phyloP scores from a whole-genome alignment of 2,329 filamentous ascomycete genomes.

The Sporothrix humicola region DNA sequence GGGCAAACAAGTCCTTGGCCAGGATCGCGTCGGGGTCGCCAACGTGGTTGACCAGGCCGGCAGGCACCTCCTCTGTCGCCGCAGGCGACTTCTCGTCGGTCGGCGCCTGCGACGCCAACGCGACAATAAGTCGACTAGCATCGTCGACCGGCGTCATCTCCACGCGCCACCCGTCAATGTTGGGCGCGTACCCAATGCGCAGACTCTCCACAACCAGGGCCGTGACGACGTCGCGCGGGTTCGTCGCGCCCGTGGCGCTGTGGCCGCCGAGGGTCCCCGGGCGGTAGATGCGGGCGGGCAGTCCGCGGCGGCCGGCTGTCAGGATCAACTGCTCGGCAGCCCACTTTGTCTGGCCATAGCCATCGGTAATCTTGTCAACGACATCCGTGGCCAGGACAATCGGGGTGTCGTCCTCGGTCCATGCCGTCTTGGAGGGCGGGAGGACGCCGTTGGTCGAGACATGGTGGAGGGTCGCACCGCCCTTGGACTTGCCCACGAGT shows the following conservation, averaged over 20 bases:
- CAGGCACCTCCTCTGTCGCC: no score
- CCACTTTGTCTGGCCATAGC: slow-evolving; percentile 83
- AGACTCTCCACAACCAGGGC: slow-evolving; percentile 79
- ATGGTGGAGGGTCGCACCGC: slow-evolving; percentile 75
- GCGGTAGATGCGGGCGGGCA: slow-evolving; percentile 74
- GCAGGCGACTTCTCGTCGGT: no score
- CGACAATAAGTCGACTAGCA: no score
- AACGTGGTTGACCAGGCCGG: slow-evolving; percentile 70
- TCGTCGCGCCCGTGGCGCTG: slow-evolving; percentile 74
- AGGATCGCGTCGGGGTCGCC: slow-evolving; percentile 74
- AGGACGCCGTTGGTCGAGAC: slow-evolving; percentile 82
- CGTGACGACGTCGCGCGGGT: slow-evolving; percentile 78
- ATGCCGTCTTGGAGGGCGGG: slow-evolving; percentile 71
- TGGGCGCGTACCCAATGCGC: slow-evolving; percentile 70
- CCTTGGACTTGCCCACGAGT: slow-evolving; percentile 60
- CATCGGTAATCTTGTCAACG: slow-evolving; percentile 66
- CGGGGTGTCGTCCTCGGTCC: slow-evolving; percentile 69
- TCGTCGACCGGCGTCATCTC: slow-evolving; percentile 90
- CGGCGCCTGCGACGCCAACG: no score
- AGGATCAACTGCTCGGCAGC: slow-evolving; percentile 76
- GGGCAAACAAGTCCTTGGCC: slow-evolving; percentile 68
- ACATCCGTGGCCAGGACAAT: slow-evolving; percentile 72
- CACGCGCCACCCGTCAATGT: slow-evolving; percentile 75
- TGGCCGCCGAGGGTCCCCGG: slow-evolving; percentile 81
- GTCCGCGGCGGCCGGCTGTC: slow-evolving; percentile 69